A percentile compares a stretch with the other conserved stretches of the same genome.
phyloP scores from a whole-genome alignment of 352 stramenopile genomes.

The Albugo laibachii region DNA sequence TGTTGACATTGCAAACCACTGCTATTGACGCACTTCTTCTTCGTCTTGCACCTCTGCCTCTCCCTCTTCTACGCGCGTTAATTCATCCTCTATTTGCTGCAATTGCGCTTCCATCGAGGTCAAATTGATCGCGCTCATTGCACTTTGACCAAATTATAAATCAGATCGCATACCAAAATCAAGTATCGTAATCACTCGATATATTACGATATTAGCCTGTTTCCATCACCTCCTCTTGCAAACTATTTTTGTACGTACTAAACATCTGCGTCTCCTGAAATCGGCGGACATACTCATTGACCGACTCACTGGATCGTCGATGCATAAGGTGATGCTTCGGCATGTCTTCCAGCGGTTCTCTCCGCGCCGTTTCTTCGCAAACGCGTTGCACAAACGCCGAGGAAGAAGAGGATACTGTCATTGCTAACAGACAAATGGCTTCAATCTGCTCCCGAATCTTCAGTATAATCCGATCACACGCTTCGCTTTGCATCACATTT shows the following conservation, averaged over 20 bases:
- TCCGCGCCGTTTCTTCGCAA: constrained; percentile 2
- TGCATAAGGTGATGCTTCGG: not conserved
- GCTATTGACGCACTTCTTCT: constrained; percentile 3
- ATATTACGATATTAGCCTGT: not conserved
- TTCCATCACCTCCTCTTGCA: constrained; percentile 15
- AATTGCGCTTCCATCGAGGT: constrained; percentile 8
- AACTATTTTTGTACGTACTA: constrained; percentile 34
- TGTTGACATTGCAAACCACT: not conserved
- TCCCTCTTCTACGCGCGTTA: constrained; percentile 9
- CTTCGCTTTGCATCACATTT: constrained; percentile 42
- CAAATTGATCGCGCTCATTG: constrained; percentile 6
- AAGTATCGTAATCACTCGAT: constrained; percentile 7
- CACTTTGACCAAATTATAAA: not conserved
- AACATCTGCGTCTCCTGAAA: constrained; percentile 76
- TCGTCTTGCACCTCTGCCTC: constrained; percentile 12
- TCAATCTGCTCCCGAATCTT: constrained; percentile 42
- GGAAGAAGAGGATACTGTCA: constrained; percentile 9
- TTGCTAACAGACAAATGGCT: constrained; percentile 29
- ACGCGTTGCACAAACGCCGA: constrained; percentile 6
- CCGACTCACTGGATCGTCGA: constrained; percentile 23
- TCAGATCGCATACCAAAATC: not conserved
- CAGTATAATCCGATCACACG: constrained; percentile 41
- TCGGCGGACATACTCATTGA: constrained; percentile 31
- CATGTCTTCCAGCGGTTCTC: not conserved
- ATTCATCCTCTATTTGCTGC: constrained; percentile 2